Evolutionary conservation across 805 yeast genomes (phyloP).

Genomic region (Suhomyces faveliae): DNA sequence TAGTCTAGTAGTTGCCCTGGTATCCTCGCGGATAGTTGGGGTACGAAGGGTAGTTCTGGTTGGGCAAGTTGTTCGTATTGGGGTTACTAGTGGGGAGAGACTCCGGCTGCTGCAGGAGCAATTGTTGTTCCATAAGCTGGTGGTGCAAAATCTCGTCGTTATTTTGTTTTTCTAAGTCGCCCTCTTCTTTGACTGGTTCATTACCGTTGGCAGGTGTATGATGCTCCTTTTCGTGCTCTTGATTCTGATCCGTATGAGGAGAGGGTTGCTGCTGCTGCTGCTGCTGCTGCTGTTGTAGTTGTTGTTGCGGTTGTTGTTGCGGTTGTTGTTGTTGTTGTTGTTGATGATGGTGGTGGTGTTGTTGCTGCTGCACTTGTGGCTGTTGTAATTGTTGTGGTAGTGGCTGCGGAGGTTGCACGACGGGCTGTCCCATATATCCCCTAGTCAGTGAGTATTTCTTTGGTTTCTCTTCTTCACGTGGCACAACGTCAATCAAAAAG

Average conservation of each 20-base stretch:
- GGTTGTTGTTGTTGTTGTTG: constrained; percentile 3
- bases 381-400: constrained; percentile 1
- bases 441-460: constrained; percentile 29
- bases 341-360: background rate
- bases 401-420: background rate
- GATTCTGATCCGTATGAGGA: too few relatives aligned
- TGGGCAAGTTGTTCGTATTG: background rate
- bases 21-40: constrained; percentile 8
- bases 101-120: constrained; percentile 9
- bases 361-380: background rate
- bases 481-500: constrained; percentile 92
- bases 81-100: constrained; percentile 5
- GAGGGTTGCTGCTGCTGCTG: too few relatives aligned
- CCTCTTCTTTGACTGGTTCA: constrained; percentile 3
- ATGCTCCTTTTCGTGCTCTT: background rate
- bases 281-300: too few relatives aligned
- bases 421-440: constrained; percentile 1
- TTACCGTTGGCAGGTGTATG: background rate
- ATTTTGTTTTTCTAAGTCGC: constrained; percentile 3
- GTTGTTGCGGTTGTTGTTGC: too few relatives aligned
- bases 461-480: constrained; percentile 76
- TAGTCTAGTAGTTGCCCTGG: constrained; percentile 10
- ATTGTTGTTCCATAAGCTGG: constrained; percentile 7
- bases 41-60: constrained; percentile 7
- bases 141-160: constrained; percentile 6